Conservation (phyloP, 225 moss, liverwort and hornwort species). For the Antitrichia curtipendula region DNA sequence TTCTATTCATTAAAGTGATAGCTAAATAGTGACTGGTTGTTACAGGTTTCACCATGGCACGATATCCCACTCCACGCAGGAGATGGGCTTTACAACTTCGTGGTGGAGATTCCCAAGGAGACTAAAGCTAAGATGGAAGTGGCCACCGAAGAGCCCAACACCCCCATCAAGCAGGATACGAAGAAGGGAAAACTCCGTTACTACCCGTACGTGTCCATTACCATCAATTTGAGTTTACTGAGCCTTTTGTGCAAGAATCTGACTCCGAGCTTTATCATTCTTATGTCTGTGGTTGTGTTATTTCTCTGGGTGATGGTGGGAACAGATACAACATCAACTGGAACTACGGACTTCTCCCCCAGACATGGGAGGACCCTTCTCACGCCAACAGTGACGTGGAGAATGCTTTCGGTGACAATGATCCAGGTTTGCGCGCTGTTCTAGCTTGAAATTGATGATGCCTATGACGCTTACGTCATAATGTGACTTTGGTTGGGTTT, state of each 20-base stretch:
- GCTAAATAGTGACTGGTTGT: neutral
- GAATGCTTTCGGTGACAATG: slow-evolving; percentile 68
- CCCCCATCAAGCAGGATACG: slow-evolving; percentile 83
- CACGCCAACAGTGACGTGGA: slow-evolving; percentile 65
- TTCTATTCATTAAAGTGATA: neutral
- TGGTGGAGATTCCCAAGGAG: slow-evolving; percentile 92
- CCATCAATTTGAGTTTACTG: neutral
- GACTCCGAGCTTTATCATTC: neutral
- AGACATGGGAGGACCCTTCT: slow-evolving; percentile 88
- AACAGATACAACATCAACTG: slow-evolving; percentile 80
- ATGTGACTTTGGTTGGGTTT: slow-evolving; percentile 1
- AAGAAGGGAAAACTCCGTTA: slow-evolving; percentile 89
- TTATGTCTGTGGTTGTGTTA: neutral
- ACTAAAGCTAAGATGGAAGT: slow-evolving; percentile 73
- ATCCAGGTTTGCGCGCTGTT: slow-evolving; percentile 44
- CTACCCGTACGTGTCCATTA: slow-evolving; percentile 49
- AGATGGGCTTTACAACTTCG: slow-evolving; percentile 66
- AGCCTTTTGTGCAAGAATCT: neutral
- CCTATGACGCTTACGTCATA: neutral
- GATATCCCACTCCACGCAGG: slow-evolving; percentile 83
- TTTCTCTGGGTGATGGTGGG: neutral
- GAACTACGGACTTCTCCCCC: slow-evolving; percentile 87
- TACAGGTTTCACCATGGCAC: slow-evolving; percentile 88
- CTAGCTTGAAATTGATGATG: neutral
- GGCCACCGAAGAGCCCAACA: slow-evolving; percentile 76